phyloP scores from a whole-genome alignment of 768 basidiomycete species.

The Mrakia gelida region DNA sequence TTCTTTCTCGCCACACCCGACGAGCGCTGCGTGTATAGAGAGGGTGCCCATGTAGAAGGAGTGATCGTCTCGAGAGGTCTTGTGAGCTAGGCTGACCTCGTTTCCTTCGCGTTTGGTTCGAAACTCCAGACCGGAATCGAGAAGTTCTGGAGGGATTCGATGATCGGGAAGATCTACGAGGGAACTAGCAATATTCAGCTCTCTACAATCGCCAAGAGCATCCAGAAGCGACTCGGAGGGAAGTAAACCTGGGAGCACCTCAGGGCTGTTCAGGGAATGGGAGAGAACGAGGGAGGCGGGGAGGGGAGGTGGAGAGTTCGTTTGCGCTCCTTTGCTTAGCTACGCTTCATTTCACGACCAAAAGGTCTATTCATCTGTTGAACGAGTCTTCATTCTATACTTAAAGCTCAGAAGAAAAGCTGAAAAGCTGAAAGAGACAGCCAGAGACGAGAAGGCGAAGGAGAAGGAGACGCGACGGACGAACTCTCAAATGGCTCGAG shows the following conservation, averaged over 20 bases:
- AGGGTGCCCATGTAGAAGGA: no score
- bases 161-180: slow-evolving; percentile 90
- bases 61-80: no score
- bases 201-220: slow-evolving; percentile 87
- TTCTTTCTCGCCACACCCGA: not conserved
- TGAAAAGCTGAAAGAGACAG: no score
- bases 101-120: slow-evolving; percentile 62
- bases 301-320: not conserved
- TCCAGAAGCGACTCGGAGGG: slow-evolving; percentile 41
- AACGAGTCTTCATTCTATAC: no score
- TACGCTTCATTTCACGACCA: no score
- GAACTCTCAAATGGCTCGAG: no score
- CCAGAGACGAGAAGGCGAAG: no score
- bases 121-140: slow-evolving; percentile 77
- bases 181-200: slow-evolving; percentile 98
- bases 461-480: no score
- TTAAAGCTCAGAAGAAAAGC: no score
- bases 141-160: slow-evolving; percentile 94
- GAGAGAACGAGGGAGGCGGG: not conserved
- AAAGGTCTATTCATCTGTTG: no score
- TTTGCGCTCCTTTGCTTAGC: no score
- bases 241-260: not conserved
- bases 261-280: not conserved
- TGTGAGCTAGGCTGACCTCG: not conserved
- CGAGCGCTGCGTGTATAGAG: no score